phyloP scores from a whole-genome alignment of 495 filamentous ascomycete species.

The Thozetella sp. region DNA sequence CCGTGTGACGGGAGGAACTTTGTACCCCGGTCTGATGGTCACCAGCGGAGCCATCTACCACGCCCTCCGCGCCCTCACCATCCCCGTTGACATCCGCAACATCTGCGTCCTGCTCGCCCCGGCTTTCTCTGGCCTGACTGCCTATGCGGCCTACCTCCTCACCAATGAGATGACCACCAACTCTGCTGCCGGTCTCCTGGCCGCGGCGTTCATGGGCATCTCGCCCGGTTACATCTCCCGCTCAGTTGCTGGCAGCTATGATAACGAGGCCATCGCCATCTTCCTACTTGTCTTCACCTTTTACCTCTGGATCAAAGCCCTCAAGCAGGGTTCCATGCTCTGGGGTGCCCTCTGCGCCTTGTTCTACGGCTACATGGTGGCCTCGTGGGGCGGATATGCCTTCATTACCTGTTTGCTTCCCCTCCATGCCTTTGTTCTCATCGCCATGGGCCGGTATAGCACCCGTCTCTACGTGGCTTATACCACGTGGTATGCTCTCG shows the following conservation, averaged over 20 bases:
- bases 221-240: slow-evolving; percentile 96
- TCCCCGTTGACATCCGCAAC: slow-evolving; percentile 98
- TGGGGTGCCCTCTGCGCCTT: slow-evolving; percentile 95
- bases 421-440: slow-evolving; percentile 91
- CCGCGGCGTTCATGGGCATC: slow-evolving; percentile 97
- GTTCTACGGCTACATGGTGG: slow-evolving; percentile 99
- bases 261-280: slow-evolving; percentile 99
- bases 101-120: slow-evolving; percentile 97
- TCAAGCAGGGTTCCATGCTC: slow-evolving; percentile 93
- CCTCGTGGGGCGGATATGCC: slow-evolving; percentile 99
- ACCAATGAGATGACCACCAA: slow-evolving; percentile 95
- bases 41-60: slow-evolving; percentile 98
- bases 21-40: slow-evolving; percentile 99
- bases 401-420: slow-evolving; percentile 99
- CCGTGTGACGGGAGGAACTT: slow-evolving; percentile 96
- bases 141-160: slow-evolving; percentile 90
- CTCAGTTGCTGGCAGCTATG: slow-evolving; percentile 97
- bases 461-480: slow-evolving; percentile 94
- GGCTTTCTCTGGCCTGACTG: slow-evolving; percentile 93
- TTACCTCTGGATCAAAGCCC: slow-evolving; percentile 97
- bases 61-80: slow-evolving; percentile 82
- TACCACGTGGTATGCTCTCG: slow-evolving; percentile 96
- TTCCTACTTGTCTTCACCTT: slow-evolving; percentile 99
- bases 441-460: slow-evolving; percentile 97
- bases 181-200: slow-evolving; percentile 90